Percentiles rank a stretch among this genome's conserved stretches.
phyloP scores from a whole-genome alignment of 2,329 filamentous ascomycete species.

The Verticillium tricorpus region DNA sequence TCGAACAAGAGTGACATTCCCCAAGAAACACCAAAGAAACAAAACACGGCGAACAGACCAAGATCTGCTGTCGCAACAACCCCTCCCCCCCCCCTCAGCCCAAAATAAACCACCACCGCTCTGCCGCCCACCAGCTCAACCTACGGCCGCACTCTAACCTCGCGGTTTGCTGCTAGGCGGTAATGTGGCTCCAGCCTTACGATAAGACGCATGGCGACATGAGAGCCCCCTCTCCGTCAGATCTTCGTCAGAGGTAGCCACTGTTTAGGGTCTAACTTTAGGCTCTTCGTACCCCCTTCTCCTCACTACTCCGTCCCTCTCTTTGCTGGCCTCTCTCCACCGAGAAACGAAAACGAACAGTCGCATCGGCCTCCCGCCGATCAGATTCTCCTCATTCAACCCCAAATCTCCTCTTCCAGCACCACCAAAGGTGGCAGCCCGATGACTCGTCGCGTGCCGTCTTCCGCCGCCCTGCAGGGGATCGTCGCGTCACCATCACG shows the following conservation, averaged over 20 bases:
- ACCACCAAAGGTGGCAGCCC: neutral
- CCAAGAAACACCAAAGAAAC: neutral
- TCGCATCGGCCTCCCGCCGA: neutral
- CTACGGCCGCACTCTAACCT: too few species aligned
- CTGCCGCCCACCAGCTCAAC: neutral
- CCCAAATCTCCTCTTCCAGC: neutral
- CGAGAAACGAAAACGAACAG: neutral
- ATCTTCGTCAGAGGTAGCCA: neutral
- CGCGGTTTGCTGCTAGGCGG: too few species aligned
- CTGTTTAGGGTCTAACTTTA: neutral
- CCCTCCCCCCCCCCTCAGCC: neutral
- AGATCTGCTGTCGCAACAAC: neutral
- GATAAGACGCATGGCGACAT: too few species aligned
- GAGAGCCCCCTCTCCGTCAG: too few species aligned
- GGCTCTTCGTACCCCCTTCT: neutral
- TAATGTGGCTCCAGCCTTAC: too few species aligned
- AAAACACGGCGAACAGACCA: neutral
- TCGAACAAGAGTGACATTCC: neutral
- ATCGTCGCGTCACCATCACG: neutral
- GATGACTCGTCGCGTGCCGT: neutral
- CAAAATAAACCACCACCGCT: neutral
- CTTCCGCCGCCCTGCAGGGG: neutral
- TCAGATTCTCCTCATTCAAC: neutral
- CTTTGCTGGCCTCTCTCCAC: neutral
- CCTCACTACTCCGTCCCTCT: neutral